Conservation (phyloP, 371 early-diverging fungal genomes). For the Lichtheimia ornata region DNA sequence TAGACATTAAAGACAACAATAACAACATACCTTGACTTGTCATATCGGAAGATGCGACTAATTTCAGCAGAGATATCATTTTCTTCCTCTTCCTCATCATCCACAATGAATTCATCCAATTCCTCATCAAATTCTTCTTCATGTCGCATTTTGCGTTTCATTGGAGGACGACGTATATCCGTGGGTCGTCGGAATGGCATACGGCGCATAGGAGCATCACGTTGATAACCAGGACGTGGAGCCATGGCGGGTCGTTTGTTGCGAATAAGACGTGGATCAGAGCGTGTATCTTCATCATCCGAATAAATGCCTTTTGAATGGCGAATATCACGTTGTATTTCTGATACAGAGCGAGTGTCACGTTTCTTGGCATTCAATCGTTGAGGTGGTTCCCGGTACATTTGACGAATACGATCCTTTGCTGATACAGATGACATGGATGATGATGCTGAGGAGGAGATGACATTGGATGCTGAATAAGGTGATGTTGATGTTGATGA, state of each 20-base stretch:
- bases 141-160: conserved; percentile 19
- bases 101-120: conserved; percentile 41
- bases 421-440: conserved; percentile 10
- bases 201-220: conserved; percentile 14
- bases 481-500: background rate
- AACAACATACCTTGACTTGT: conserved; percentile 23
- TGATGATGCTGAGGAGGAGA: background rate
- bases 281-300: conserved; percentile 29
- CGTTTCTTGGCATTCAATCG: conserved; percentile 30
- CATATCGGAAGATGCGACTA: conserved; percentile 51
- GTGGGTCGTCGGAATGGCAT: conserved; percentile 36
- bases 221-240: background rate
- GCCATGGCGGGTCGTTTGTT: conserved; percentile 16
- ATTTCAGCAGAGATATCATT: conserved; percentile 44
- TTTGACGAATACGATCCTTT: conserved; percentile 14
- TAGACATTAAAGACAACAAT: background rate
- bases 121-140: conserved; percentile 46
- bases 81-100: conserved; percentile 47
- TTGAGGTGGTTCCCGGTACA: conserved; percentile 18
- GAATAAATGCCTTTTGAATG: conserved; percentile 36
- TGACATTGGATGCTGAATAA: background rate
- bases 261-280: conserved; percentile 17
- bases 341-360: conserved; percentile 36
- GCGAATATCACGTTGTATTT: conserved; percentile 47
- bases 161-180: conserved; percentile 6